A percentile compares a stretch with the other conserved stretches of the same genome.
Evolutionary conservation across 352 stramenopile species (phyloP).

Genomic region (Pythium phragmitis): DNA sequence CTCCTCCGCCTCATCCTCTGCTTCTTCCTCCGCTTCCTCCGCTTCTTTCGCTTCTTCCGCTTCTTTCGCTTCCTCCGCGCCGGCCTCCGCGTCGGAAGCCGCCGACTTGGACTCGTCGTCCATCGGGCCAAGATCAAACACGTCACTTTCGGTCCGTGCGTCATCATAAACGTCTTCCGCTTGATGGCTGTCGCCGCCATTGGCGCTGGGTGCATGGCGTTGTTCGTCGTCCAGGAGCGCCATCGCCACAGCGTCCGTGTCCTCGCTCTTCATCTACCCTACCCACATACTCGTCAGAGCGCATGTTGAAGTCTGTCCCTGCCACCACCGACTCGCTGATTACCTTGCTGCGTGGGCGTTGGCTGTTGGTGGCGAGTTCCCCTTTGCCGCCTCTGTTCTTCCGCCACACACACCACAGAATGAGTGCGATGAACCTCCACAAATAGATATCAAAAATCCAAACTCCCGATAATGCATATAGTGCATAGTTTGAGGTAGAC

Average conservation of each 20-base stretch:
- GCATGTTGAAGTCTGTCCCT: conserved; percentile 24
- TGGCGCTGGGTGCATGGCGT: background rate
- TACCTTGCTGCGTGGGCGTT: background rate
- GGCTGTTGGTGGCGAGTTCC: background rate
- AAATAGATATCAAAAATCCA: background rate
- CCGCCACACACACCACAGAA: conserved; percentile 33
- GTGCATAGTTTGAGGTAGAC: background rate
- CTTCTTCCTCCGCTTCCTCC: background rate
- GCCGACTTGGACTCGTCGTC: background rate
- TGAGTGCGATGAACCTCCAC: conserved; percentile 3
- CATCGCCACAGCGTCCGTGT: background rate
- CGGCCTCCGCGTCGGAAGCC: background rate
- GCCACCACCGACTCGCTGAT: background rate
- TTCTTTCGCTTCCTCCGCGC: background rate
- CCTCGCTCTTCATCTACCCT: conserved; percentile 3
- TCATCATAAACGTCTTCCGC: background rate
- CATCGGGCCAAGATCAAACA: background rate
- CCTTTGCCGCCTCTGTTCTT: conserved; percentile 15
- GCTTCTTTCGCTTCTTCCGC: background rate
- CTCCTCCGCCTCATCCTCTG: background rate
- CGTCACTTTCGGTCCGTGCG: background rate
- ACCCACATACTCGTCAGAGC: background rate
- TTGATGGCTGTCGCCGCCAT: background rate
- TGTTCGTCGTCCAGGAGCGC: background rate
- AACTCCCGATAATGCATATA: conserved; percentile 10